Conservation (phyloP, 148 eudicot genomes). For the Rhododendron ovatum region DNA sequence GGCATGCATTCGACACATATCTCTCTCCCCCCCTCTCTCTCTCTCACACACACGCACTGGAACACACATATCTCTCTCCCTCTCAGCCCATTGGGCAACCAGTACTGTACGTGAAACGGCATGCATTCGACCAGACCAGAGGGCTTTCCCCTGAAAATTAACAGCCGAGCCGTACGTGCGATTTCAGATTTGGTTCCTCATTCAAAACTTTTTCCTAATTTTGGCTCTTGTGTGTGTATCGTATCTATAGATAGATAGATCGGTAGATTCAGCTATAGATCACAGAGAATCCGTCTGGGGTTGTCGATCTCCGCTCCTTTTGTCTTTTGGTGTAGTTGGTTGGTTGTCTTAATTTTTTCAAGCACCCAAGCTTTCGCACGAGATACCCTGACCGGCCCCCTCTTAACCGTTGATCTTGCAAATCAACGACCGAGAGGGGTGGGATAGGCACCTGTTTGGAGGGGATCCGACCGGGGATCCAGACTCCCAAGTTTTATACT, state of each 20-base stretch:
- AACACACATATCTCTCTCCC: no score
- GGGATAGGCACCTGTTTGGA: no score
- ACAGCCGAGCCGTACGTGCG: background rate
- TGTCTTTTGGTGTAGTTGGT: background rate
- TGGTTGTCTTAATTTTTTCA: background rate
- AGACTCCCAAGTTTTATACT: no score
- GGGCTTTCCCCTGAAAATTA: background rate
- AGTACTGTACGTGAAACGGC: background rate
- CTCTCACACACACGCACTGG: no score
- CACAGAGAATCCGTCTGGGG: background rate
- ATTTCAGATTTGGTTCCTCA: background rate
- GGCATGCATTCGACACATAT: background rate
- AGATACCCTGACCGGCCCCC: no score
- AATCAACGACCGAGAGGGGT: no score
- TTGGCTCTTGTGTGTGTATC: no score
- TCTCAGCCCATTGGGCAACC: background rate
- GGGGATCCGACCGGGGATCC: no score
- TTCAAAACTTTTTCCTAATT: no score
- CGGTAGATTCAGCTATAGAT: background rate
- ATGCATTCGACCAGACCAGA: background rate
- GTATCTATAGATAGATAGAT: no score
- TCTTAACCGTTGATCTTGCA: no score
- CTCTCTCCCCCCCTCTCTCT: background rate
- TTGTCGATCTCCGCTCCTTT: background rate
- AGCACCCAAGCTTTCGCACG: no score